Percentiles rank a stretch among this genome's conserved stretches.
phyloP scores from a whole-genome alignment of 2,329 filamentous ascomycete genomes.

The Aspergillus fructus region DNA sequence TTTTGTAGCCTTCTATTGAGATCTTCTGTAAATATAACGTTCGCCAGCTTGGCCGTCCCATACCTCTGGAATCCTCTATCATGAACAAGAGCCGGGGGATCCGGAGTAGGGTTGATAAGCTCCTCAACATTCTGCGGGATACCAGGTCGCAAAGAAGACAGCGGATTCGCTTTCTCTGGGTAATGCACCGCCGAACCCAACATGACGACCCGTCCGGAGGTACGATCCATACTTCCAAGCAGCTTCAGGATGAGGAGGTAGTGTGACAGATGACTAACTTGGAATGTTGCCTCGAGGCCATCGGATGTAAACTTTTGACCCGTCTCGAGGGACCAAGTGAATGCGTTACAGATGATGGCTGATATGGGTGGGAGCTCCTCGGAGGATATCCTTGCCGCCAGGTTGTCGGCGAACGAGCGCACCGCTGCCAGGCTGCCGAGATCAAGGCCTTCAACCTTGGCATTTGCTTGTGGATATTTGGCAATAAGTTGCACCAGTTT shows the following conservation, averaged over 20 bases:
- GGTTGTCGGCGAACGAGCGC: constrained; percentile 31
- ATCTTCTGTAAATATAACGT: constrained; percentile 43
- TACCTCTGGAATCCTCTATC: constrained; percentile 47
- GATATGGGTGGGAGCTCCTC: constrained; percentile 32
- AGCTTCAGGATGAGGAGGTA: constrained; percentile 39
- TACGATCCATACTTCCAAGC: constrained; percentile 25
- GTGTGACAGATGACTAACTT: constrained; percentile 43
- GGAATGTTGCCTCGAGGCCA: constrained; percentile 41
- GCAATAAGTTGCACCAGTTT: constrained; percentile 22
- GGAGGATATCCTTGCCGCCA: constrained; percentile 26
- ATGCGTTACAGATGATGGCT: constrained; percentile 45
- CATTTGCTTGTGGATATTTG: constrained; percentile 22
- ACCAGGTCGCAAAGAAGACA: constrained; percentile 37
- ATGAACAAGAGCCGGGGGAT: constrained; percentile 30
- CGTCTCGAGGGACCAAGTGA: constrained; percentile 37
- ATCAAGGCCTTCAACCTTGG: constrained; percentile 38
- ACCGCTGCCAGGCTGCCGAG: constrained; percentile 36
- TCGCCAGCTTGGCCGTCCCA: constrained; percentile 43
- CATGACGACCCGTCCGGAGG: constrained; percentile 28
- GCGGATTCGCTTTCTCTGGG: constrained; percentile 36
- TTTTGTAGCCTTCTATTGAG: constrained; percentile 36
- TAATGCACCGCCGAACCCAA: constrained; percentile 38
- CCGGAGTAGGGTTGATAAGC: constrained; percentile 35
- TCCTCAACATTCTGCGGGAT: constrained; percentile 39
- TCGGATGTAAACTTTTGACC: constrained; percentile 36